Evolutionary conservation across 306 rosid species (phyloP).

Genomic region (Quercus berberidifolia): DNA sequence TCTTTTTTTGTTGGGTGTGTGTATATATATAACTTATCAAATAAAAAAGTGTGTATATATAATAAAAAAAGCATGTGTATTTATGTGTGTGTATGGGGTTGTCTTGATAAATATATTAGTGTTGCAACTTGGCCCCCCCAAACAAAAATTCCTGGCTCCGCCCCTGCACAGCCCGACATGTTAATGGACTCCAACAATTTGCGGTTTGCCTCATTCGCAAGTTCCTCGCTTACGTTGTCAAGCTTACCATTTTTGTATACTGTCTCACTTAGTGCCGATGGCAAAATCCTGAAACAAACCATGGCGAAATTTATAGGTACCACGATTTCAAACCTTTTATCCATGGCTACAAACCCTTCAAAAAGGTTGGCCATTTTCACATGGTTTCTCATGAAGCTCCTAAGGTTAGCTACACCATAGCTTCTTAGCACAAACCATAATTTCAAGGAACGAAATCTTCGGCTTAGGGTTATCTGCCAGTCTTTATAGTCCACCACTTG

Average conservation of each 20-base stretch:
- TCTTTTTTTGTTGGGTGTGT: too few relatives aligned
- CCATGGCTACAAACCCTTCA: slow-evolving; percentile 18
- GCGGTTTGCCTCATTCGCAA: slow-evolving; percentile 22
- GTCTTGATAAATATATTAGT: too few relatives aligned
- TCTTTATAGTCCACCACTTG: slow-evolving; percentile 34
- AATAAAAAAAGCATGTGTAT: too few relatives aligned
- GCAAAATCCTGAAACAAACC: slow-evolving; percentile 29
- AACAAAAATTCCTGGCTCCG: too few relatives aligned
- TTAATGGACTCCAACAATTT: slow-evolving; percentile 43
- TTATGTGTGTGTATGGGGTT: too few relatives aligned
- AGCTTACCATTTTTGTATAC: too few relatives aligned
- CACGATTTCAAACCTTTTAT: slow-evolving; percentile 27
- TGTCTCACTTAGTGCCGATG: neutral
- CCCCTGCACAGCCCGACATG: slow-evolving; percentile 28
- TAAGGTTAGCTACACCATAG: slow-evolving; percentile 17
- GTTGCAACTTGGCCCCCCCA: too few relatives aligned
- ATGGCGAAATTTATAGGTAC: slow-evolving; percentile 18
- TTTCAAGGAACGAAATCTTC: slow-evolving; percentile 17
- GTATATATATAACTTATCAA: too few relatives aligned
- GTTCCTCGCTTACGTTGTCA: too few relatives aligned
- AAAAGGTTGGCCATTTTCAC: slow-evolving; percentile 29
- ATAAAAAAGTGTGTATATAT: too few relatives aligned
- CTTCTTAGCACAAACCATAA: slow-evolving; percentile 27
- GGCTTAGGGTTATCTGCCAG: slow-evolving; percentile 23
- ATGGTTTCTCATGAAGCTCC: slow-evolving; percentile 15